Conservation (phyloP, 164 flowering plant species). For the Amborella trichopoda region DNA sequence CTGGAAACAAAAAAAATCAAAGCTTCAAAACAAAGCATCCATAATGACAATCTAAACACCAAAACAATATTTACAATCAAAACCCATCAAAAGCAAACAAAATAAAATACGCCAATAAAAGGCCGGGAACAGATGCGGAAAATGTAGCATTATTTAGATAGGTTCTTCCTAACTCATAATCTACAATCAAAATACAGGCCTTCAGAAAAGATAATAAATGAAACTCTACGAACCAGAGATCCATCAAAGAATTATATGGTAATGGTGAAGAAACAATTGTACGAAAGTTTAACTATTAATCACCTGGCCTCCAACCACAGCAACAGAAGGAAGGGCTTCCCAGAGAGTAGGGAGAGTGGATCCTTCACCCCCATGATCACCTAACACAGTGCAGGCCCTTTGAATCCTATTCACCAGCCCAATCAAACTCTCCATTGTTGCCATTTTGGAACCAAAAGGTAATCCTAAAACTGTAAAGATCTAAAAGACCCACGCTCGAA, state of each 20-base stretch:
- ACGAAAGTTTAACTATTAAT: too few relatives aligned
- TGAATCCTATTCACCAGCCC: slow-evolving; percentile 90
- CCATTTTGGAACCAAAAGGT: slow-evolving; percentile 36
- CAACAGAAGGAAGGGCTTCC: slow-evolving; percentile 99
- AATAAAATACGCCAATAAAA: not conserved
- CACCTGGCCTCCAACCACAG: slow-evolving; percentile 98
- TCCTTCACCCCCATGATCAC: slow-evolving; percentile 88
- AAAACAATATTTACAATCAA: not conserved
- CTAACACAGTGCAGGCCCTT: slow-evolving; percentile 88
- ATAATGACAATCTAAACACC: slow-evolving; percentile 2
- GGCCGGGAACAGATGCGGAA: not conserved
- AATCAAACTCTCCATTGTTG: slow-evolving; percentile 91
- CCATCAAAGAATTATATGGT: too few relatives aligned
- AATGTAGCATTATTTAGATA: too few relatives aligned
- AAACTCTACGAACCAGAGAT: too few relatives aligned
- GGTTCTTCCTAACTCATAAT: too few relatives aligned
- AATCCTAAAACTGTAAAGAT: too few relatives aligned
- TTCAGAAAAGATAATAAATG: too few relatives aligned
- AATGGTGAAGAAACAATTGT: too few relatives aligned
- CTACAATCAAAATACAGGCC: too few relatives aligned
- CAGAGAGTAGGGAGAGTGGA: slow-evolving; percentile 83
- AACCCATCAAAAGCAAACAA: not conserved
- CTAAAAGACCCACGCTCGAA: too few relatives aligned
- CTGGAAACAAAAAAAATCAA: slow-evolving; percentile 17
- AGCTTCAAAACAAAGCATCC: slow-evolving; percentile 4